A percentile compares a stretch with the other conserved stretches of the same genome.
These are phyloP conservation scores for Daldinia sp. DNA, from an alignment of 2,329 filamentous ascomycete genomes.

Conservation along the genomic window DNA sequence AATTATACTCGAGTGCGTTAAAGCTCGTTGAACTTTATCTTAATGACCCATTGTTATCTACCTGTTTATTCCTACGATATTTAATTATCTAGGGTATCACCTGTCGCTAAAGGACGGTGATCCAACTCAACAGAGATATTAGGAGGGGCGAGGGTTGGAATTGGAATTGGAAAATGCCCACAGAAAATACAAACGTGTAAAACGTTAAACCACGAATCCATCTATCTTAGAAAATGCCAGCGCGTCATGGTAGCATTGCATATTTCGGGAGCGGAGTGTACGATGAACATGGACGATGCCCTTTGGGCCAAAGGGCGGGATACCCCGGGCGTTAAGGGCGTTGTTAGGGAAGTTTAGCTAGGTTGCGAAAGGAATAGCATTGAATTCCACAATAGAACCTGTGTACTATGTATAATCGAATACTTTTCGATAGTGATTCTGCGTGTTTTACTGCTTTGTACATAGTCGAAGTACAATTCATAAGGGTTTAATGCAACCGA, in stretches of 20 bases:
- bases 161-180: background rate
- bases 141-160: background rate
- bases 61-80: background rate
- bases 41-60: background rate
- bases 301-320: constrained; percentile 33
- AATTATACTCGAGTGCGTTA: constrained; percentile 66
- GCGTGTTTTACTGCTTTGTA: background rate
- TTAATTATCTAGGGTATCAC: background rate
- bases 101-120: background rate
- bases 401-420: no score
- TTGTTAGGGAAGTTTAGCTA: constrained; percentile 6
- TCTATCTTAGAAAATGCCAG: background rate
- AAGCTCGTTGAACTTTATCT: constrained; percentile 3
- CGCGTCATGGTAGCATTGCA: background rate
- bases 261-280: constrained; percentile 11
- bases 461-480: background rate
- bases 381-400: background rate
- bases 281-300: constrained; percentile 21
- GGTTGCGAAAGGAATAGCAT: background rate
- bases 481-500: no score
- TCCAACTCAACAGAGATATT: background rate
- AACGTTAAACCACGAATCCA: no score
- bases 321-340: constrained; percentile 37
- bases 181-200: background rate
- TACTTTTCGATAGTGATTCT: no score